phyloP scores from a whole-genome alignment of 306 rosid species.

The Morella rubra region DNA sequence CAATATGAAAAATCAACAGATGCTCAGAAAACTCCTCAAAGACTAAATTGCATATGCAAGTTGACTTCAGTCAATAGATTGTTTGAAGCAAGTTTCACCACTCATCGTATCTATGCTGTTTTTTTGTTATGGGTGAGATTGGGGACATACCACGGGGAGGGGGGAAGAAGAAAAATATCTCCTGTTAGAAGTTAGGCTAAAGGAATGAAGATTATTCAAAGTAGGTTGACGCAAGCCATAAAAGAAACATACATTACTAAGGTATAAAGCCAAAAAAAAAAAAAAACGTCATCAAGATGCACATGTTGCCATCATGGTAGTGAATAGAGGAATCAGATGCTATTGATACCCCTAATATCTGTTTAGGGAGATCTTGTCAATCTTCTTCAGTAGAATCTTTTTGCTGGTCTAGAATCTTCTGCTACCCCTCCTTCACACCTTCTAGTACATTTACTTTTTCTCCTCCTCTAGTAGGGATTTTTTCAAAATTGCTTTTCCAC shows the following conservation, averaged over 20 bases:
- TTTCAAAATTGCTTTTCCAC: neutral
- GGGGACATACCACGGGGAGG: neutral
- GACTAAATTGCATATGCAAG: neutral
- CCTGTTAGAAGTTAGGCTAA: neutral
- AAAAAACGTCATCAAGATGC: neutral
- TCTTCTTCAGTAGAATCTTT: neutral
- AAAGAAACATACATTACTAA: neutral
- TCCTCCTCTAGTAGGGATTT: neutral
- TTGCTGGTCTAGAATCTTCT: neutral
- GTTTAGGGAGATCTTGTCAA: neutral
- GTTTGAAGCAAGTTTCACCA: neutral
- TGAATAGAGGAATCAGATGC: neutral
- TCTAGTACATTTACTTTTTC: neutral
- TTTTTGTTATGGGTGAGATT: neutral
- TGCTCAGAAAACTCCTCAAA: neutral
- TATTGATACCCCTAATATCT: neutral
- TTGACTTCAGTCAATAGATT: neutral
- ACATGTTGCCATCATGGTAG: neutral
- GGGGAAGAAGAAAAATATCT: neutral
- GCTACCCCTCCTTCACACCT: neutral
- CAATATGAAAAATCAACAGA: constrained; percentile 26
- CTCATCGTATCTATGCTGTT: neutral
- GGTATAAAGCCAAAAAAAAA: neutral
- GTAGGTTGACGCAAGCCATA: too few relatives aligned
- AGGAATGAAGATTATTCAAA: too few relatives aligned